phyloP scores from a whole-genome alignment of 140 eudicot genomes.

The Stevia rebaudiana region DNA sequence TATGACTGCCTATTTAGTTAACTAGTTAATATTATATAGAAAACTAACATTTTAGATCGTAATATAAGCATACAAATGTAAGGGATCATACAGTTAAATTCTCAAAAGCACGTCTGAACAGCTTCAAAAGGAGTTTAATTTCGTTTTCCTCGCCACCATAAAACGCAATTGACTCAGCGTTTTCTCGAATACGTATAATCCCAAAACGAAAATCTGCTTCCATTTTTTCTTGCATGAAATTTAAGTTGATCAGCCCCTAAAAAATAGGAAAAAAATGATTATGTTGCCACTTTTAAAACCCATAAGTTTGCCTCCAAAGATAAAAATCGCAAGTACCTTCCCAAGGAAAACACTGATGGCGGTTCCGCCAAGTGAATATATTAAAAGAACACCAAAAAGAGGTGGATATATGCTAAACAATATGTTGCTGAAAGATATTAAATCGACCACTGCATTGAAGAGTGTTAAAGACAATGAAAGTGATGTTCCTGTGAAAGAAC shows the following conservation, averaged over 20 bases:
- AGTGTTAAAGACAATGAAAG: constrained; percentile 83
- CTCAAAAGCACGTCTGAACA: constrained; percentile 78
- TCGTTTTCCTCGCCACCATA: constrained; percentile 95
- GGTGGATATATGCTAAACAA: constrained; percentile 87
- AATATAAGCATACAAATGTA: constrained; percentile 8
- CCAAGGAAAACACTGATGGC: constrained; percentile 84
- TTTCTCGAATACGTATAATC: constrained; percentile 89
- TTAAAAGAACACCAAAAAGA: constrained; percentile 65
- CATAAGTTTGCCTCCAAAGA: background rate
- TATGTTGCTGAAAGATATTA: constrained; percentile 92
- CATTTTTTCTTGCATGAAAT: constrained; percentile 93
- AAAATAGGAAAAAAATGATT: constrained; percentile 5
- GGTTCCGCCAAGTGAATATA: constrained; percentile 82
- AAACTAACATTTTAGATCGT: background rate
- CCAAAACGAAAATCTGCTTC: constrained; percentile 98
- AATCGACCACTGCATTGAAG: constrained; percentile 80
- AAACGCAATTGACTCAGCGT: constrained; percentile 94
- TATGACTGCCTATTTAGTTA: no score
- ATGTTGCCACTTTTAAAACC: background rate
- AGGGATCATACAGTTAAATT: constrained; percentile 53
- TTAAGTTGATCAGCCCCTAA: constrained; percentile 70
- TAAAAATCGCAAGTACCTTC: constrained; percentile 41
- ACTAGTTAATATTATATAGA: background rate
- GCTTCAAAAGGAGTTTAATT: constrained; percentile 64
- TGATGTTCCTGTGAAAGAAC: constrained; percentile 86